phyloP scores from a whole-genome alignment of 1,284 basidiomycete genomes.

The Austropuccinia psidii region DNA sequence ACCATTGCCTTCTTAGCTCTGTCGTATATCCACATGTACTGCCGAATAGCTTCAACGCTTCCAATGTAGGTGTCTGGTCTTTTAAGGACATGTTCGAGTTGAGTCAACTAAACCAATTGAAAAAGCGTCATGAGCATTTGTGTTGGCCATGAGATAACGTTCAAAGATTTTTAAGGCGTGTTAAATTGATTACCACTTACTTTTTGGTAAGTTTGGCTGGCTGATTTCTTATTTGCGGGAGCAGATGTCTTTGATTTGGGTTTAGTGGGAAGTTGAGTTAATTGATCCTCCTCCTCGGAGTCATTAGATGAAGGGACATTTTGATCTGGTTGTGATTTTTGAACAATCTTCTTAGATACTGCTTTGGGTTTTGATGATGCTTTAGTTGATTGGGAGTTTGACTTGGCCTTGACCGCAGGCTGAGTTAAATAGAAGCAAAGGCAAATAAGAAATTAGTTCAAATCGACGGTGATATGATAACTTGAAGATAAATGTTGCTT shows the following conservation, averaged over 20 bases:
- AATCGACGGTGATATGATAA: no score
- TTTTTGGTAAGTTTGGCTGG: constrained; percentile 42
- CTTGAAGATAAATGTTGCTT: not conserved
- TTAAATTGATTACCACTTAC: constrained; percentile 38
- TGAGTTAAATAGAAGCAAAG: not conserved
- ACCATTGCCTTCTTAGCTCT: constrained; percentile 39
- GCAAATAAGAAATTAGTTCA: not conserved
- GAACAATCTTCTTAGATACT: not conserved
- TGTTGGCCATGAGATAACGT: no score
- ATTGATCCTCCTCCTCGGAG: not conserved
- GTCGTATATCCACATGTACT: constrained; percentile 86
- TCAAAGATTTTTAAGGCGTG: no score
- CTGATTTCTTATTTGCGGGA: constrained; percentile 39
- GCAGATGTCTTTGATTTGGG: not conserved
- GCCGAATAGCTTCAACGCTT: constrained; percentile 74
- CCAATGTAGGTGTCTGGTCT: constrained; percentile 98
- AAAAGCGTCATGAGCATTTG: no score
- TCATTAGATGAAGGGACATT: not conserved
- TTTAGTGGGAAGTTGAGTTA: not conserved
- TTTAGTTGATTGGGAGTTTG: constrained; percentile 3
- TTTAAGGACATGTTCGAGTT: constrained; percentile 91
- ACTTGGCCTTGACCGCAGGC: not conserved
- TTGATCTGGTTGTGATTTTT: not conserved
- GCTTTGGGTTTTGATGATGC: not conserved
- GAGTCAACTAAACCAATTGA: constrained; percentile 84